Evolutionary conservation across 495 filamentous ascomycete genomes (phyloP).

Genomic region (Aspergillus homomorphus): DNA sequence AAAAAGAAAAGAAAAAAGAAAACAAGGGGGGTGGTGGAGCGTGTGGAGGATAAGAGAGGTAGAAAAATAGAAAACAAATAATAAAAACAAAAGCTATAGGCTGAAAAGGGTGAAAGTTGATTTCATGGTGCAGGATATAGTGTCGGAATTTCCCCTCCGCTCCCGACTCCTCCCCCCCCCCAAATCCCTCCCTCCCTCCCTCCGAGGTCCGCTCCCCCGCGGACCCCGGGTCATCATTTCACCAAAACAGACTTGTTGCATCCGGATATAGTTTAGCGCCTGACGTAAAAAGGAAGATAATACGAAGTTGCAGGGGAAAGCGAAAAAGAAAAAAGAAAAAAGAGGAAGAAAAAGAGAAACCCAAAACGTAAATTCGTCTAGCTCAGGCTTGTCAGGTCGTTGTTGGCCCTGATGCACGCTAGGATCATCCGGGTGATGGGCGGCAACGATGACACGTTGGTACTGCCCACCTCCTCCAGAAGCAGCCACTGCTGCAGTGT

Average conservation of each 20-base stretch:
- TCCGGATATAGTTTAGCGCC: neutral
- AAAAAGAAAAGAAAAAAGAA: neutral
- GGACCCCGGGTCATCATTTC: neutral
- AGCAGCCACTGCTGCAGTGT: conserved; percentile 12
- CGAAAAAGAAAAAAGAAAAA: neutral
- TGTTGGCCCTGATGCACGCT: conserved; percentile 8
- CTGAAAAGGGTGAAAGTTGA: neutral
- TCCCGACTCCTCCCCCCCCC: no score
- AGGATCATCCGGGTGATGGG: conserved; percentile 18
- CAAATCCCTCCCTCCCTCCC: no score
- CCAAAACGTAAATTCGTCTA: no score
- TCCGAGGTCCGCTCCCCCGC: no score
- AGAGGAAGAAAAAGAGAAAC: neutral
- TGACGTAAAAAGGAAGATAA: neutral
- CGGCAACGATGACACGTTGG: conserved; percentile 8
- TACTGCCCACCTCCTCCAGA: conserved; percentile 4
- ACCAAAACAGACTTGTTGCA: no score
- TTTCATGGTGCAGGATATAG: neutral
- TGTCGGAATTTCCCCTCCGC: no score
- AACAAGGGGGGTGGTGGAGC: no score
- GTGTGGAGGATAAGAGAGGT: no score
- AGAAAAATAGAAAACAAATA: no score
- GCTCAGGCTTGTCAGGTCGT: neutral
- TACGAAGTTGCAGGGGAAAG: neutral
- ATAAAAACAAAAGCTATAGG: neutral